Evolutionary conservation across 2,329 filamentous ascomycete species (phyloP).

Genomic region (Fusarium bulbicola): DNA sequence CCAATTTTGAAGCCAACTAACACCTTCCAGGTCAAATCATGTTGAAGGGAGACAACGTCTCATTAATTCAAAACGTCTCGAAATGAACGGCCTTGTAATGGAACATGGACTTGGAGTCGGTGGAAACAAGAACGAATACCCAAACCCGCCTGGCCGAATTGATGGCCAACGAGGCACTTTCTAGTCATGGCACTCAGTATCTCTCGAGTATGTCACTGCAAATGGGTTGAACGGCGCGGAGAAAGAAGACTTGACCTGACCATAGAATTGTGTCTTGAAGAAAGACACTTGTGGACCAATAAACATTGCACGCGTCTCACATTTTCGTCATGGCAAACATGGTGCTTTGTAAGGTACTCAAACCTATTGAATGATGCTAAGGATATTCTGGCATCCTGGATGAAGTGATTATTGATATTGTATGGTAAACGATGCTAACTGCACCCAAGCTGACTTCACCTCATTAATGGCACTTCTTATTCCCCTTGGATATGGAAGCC

Average conservation of each 20-base stretch:
- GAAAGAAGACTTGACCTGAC: slow-evolving; percentile 9
- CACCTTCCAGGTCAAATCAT: slow-evolving; percentile 76
- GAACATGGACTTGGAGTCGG: slow-evolving; percentile 1
- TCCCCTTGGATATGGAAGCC: not conserved
- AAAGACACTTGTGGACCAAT: slow-evolving; percentile 23
- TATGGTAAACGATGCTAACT: not conserved
- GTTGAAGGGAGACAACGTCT: slow-evolving; percentile 89
- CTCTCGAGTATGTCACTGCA: slow-evolving; percentile 6
- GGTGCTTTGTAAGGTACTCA: not conserved
- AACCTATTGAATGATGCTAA: not conserved
- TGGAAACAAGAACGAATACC: slow-evolving; percentile 30
- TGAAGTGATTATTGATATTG: not conserved
- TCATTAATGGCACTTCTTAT: not conserved
- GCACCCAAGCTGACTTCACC: no score
- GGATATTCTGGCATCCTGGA: not conserved
- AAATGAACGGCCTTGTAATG: slow-evolving; percentile 30
- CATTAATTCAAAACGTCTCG: slow-evolving; percentile 72
- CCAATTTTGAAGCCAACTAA: not conserved
- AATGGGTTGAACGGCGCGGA: slow-evolving; percentile 13
- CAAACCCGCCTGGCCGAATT: slow-evolving; percentile 22
- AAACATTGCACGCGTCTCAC: slow-evolving; percentile 14
- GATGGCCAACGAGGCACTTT: slow-evolving; percentile 24
- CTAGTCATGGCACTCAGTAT: slow-evolving; percentile 20
- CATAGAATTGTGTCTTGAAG: slow-evolving; percentile 16
- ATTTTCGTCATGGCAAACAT: not conserved